These are phyloP conservation scores for Didymella glomerata DNA, from an alignment of 2,329 filamentous ascomycete species.

Conservation along the genomic window DNA sequence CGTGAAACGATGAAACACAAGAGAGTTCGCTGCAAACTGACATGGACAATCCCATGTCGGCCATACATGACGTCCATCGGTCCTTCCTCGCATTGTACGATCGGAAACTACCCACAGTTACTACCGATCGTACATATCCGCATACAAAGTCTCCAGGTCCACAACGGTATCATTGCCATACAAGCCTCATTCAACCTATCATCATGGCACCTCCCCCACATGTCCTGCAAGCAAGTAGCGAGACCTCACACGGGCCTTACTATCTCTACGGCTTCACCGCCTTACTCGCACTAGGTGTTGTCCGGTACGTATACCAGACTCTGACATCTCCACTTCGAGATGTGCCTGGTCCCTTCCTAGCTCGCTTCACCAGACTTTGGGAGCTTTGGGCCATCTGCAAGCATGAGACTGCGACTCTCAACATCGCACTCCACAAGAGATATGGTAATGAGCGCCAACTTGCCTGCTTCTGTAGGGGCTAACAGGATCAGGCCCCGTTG, in stretches of 20 bases:
- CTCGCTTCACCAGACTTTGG: slow-evolving; percentile 57
- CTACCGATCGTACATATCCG: background rate
- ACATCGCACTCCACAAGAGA: slow-evolving; percentile 52
- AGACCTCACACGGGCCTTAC: background rate
- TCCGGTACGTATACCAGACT: slow-evolving; percentile 1
- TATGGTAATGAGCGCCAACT: slow-evolving; percentile 42
- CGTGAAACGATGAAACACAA: no score
- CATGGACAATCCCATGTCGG: background rate
- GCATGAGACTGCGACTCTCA: slow-evolving; percentile 51
- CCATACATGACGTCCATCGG: background rate
- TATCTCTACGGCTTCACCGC: background rate
- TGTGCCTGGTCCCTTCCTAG: slow-evolving; percentile 57
- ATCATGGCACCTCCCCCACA: slow-evolving; percentile 2
- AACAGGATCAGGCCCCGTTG: slow-evolving; percentile 16
- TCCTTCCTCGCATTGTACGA: background rate
- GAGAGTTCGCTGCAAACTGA: background rate
- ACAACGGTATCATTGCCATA: background rate
- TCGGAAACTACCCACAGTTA: background rate
- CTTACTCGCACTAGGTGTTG: background rate
- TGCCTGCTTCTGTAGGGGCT: background rate
- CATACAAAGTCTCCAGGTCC: background rate
- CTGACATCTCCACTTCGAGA: slow-evolving; percentile 44
- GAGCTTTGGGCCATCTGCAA: slow-evolving; percentile 51
- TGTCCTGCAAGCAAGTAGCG: background rate
- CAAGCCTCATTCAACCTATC: background rate